phyloP scores from a whole-genome alignment of 768 basidiomycete species.

The Termitomyces sp. region DNA sequence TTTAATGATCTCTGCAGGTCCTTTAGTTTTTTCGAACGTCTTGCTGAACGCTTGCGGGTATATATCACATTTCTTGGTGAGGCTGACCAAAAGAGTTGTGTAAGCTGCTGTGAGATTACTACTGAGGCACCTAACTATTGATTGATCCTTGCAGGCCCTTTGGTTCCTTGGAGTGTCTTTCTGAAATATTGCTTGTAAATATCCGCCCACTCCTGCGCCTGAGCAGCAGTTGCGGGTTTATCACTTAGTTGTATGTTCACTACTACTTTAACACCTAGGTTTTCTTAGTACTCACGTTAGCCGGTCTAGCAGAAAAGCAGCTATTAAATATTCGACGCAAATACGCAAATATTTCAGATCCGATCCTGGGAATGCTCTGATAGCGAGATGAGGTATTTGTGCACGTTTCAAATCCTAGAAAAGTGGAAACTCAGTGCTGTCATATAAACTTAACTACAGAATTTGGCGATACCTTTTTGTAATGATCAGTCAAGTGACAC shows the following conservation, averaged over 20 bases:
- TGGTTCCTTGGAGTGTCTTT: not conserved
- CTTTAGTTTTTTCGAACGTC: constrained; percentile 1
- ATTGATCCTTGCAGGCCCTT: constrained; percentile 4
- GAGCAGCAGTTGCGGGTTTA: constrained; percentile 2
- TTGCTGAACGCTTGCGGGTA: constrained; percentile 5
- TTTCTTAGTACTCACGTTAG: constrained; percentile 8
- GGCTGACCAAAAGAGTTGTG: not conserved
- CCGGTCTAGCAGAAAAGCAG: constrained; percentile 10
- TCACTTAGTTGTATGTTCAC: not conserved
- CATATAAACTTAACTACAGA: not conserved
- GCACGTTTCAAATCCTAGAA: constrained; percentile 10
- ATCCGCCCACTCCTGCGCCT: constrained; percentile 12
- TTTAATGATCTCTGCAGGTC: constrained; percentile 4
- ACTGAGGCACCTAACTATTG: not conserved
- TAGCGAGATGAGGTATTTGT: constrained; percentile 8
- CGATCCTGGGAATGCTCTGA: constrained; percentile 8
- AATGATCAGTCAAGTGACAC: constrained; percentile 1
- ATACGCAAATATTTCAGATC: not conserved
- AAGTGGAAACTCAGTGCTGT: not conserved
- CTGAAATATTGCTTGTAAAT: constrained; percentile 3
- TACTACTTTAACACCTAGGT: not conserved
- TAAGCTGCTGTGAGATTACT: not conserved
- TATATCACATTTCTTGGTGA: not conserved
- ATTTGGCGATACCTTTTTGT: constrained; percentile 3
- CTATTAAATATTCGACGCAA: constrained; percentile 10